phyloP scores from a whole-genome alignment of 805 yeast species.

The Blastobotrys chiropterorum region DNA sequence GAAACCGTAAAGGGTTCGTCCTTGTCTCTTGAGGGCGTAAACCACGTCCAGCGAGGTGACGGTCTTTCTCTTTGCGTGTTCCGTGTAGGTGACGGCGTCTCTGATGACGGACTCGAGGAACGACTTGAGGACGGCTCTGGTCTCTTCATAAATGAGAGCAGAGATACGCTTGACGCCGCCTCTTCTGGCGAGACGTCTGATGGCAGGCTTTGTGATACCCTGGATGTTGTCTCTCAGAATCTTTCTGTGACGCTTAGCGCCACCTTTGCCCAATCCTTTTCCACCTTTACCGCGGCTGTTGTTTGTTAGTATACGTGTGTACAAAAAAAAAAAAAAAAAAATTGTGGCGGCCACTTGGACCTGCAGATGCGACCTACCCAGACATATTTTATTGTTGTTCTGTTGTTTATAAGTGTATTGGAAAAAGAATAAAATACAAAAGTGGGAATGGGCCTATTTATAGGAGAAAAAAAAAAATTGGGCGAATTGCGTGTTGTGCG shows the following conservation, averaged over 20 bases:
- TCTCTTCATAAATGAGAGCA: conserved; percentile 96
- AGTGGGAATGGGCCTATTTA: background rate
- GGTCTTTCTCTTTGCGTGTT: conserved; percentile 99
- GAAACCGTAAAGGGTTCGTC: conserved; percentile 99
- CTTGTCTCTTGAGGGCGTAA: conserved; percentile 99
- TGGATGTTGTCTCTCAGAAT: conserved; percentile 98
- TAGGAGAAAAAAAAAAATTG: background rate
- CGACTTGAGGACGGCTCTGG: conserved; percentile 90
- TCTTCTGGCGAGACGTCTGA: conserved; percentile 99
- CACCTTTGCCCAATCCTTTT: conserved; percentile 99
- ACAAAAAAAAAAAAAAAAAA: background rate
- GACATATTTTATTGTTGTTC: background rate
- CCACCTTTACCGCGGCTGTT: conserved; percentile 99
- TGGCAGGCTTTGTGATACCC: conserved; percentile 99
- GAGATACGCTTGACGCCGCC: conserved; percentile 99
- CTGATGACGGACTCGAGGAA: conserved; percentile 96
- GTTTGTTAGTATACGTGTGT: conserved; percentile 11
- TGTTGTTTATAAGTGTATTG: background rate
- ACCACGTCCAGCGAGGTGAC: conserved; percentile 98
- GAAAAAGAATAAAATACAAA: background rate
- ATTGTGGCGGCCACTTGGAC: background rate
- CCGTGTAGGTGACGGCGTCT: conserved; percentile 98
- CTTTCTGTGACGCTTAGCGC: conserved; percentile 99
- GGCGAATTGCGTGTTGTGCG: background rate
- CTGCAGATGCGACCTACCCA: conserved; percentile 1